Evolutionary conservation across 768 basidiomycete genomes (phyloP), one percentile per base, ranked within the genome.

Genomic region (Favolaschia claudopus): DNA sequence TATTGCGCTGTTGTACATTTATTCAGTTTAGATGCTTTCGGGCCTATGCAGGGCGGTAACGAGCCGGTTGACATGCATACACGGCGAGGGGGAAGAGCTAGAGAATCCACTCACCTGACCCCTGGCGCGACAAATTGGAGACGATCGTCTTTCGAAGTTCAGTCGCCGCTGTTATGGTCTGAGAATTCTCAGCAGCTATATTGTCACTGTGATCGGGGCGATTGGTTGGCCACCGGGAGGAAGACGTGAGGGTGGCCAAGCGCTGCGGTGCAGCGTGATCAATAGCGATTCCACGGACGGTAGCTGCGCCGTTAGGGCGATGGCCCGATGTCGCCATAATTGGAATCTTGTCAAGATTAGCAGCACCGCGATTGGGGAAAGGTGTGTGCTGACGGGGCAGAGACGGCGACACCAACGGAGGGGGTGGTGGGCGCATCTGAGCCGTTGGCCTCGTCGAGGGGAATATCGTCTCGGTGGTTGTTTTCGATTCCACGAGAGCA

Each of bases 401-500:
- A 14, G 25, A 7, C 32, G 22, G 6, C 10, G 50, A 22, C 24
- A 31, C 2, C 9, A 14, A 7, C 12, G 34, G 36, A 1, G 33
- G 33, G 33, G 37, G 47, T 13, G 47, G 29, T 12, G 45, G 20
- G 3, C 29, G 38, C 9, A 31, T 9, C 34, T 15, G 25, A 17
- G 32, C 27, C 29, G 19, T 39, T 5, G 19, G 15, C 15, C 14
- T 19, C 25, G 43, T 37, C 22, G 39, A 38, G 33, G 39, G 9
- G n/a, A 8, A 32, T 9, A n/a, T 42, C 10, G 63, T 39, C 29
- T 68, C 67, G 39, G 54, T 48, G 6, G 52, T 37, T 25, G 89
- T 88, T 66, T 91, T 89, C 13, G 87, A n/a, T n/a, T n/a, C 89
- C 10, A 91, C 79, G 36, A 92, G 76, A 0, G 89, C 91, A 58